Percentiles rank a stretch among this genome's conserved stretches.
Evolutionary conservation across 2,329 filamentous ascomycete genomes (phyloP).

Genomic region (Massarina eburnea): DNA sequence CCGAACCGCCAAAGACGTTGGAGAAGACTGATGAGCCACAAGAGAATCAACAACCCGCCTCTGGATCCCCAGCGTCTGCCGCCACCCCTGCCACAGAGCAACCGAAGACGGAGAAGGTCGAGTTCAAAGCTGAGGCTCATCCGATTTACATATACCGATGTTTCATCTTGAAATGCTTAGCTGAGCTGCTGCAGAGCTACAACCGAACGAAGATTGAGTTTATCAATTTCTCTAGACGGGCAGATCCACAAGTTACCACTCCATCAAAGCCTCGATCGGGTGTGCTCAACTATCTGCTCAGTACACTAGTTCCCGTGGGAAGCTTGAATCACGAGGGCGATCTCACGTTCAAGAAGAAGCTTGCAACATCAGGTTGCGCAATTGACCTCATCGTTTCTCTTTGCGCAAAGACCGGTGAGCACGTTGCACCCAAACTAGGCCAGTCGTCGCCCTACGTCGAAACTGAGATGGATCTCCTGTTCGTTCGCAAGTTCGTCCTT

Average conservation of each 20-base stretch:
- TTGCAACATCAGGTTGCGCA: conserved; percentile 81
- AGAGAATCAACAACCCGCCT: conserved; percentile 10
- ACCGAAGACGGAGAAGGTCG: conserved; percentile 67
- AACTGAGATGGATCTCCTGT: conserved; percentile 80
- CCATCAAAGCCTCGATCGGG: conserved; percentile 92
- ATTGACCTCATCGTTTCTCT: conserved; percentile 84
- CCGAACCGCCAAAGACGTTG: conserved; percentile 49
- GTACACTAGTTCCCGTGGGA: conserved; percentile 69
- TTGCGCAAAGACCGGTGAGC: conserved; percentile 84
- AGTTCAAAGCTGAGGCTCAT: conserved; percentile 90
- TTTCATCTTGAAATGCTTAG: conserved; percentile 88
- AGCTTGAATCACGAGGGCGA: conserved; percentile 73
- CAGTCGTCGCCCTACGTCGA: conserved; percentile 55
- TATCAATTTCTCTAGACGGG: conserved; percentile 96
- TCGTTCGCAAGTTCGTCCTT: conserved; percentile 91
- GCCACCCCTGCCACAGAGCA: conserved; percentile 15
- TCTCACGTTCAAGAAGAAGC: conserved; percentile 78
- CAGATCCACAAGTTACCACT: conserved; percentile 78
- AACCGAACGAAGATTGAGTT: conserved; percentile 97
- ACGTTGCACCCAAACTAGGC: conserved; percentile 56
- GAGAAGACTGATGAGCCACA: conserved; percentile 45
- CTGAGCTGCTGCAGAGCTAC: conserved; percentile 88
- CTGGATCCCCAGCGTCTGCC: conserved; percentile 12
- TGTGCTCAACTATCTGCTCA: conserved; percentile 90
- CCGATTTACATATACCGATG: conserved; percentile 96